phyloP scores from a whole-genome alignment of 2,329 filamentous ascomycete species.

The Trichoderma afroharzianum region DNA sequence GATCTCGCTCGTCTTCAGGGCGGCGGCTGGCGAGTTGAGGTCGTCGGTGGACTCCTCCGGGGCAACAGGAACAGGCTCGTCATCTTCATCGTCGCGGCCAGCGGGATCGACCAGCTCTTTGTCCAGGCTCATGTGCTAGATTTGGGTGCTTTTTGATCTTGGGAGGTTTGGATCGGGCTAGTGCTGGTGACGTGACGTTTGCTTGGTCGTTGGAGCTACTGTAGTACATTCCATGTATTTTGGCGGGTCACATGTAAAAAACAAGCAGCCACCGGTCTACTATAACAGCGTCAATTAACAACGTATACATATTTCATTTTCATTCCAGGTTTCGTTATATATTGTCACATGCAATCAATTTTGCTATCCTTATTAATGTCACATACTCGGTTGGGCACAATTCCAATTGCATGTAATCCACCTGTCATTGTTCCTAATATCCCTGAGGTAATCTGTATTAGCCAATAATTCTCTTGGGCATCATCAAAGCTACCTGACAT shows the following conservation, averaged over 20 bases:
- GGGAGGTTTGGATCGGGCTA: background rate
- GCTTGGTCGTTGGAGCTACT: background rate
- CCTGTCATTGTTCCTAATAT: background rate
- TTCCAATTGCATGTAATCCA: background rate
- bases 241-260: background rate
- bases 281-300: background rate
- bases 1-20: conserved; percentile 38
- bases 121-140: conserved; percentile 20
- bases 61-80: background rate
- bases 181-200: background rate
- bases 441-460: background rate
- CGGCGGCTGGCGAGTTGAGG: conserved; percentile 12
- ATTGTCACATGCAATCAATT: background rate
- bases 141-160: background rate
- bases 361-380: background rate
- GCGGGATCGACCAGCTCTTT: conserved; percentile 10
- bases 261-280: background rate
- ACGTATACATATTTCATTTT: background rate
- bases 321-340: background rate
- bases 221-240: background rate
- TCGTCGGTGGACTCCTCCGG: conserved; percentile 19
- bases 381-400: background rate
- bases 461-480: too few relatives aligned
- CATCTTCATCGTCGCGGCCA: conserved; percentile 11
- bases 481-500: background rate